Evolutionary conservation across 2,329 filamentous ascomycete genomes (phyloP).

Genomic region (Sporothrix variecibatus): DNA sequence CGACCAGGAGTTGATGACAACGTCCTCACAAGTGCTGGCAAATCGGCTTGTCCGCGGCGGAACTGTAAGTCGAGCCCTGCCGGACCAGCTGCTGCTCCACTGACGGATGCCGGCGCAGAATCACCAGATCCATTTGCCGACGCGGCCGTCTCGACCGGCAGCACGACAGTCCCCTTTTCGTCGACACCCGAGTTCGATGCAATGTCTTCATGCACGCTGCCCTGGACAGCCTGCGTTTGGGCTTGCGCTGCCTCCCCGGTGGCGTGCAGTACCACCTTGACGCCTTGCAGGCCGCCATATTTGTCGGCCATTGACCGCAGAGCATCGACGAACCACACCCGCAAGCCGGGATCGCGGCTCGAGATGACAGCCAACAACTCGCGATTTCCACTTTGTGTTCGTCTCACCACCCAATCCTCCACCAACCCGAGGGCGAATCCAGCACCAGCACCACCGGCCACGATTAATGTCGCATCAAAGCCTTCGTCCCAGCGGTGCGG

Average conservation of each 20-base stretch:
- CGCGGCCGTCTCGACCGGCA: neutral
- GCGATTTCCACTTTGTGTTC: neutral
- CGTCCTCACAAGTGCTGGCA: neutral
- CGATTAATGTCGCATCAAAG: conserved; percentile 49
- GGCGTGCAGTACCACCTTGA: neutral
- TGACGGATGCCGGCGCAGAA: neutral
- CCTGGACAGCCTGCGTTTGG: neutral
- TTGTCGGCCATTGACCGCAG: conserved; percentile 34
- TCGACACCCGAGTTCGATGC: neutral
- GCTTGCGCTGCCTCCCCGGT: neutral
- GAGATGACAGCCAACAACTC: conserved; percentile 35
- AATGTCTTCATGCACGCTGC: neutral
- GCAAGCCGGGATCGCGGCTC: conserved; percentile 36
- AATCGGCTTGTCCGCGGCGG: conserved; percentile 23
- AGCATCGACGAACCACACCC: conserved; percentile 37
- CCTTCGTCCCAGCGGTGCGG: conserved; percentile 40
- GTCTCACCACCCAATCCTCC: conserved; percentile 40
- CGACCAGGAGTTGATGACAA: neutral
- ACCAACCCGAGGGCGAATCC: conserved; percentile 54
- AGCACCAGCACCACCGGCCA: conserved; percentile 59
- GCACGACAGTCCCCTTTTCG: neutral
- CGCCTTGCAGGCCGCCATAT: conserved; percentile 19
- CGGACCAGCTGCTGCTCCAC: neutral
- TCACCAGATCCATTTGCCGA: neutral
- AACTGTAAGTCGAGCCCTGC: conserved; percentile 24